Conservation (phyloP, 2,329 filamentous ascomycete genomes). For the Fusarium austroafricanum region DNA sequence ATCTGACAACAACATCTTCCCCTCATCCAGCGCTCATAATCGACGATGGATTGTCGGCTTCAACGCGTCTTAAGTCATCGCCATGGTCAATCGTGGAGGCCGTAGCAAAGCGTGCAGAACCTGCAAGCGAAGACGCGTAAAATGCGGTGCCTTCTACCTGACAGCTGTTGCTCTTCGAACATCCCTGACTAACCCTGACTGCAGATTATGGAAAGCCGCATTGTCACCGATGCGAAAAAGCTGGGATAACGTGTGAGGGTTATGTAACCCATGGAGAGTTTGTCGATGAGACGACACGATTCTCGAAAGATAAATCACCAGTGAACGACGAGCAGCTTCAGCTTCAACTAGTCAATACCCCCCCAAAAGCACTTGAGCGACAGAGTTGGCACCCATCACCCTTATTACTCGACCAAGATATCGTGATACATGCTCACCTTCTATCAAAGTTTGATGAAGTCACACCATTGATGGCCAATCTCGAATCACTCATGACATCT, state of each 20-base stretch:
- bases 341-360: fast-evolving
- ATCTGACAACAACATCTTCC: background rate
- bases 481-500: background rate
- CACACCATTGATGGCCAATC: constrained; percentile 5
- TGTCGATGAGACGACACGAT: constrained; percentile 14
- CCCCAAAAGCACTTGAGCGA: background rate
- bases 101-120: constrained; percentile 28
- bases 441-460: constrained; percentile 13
- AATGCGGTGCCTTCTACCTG: constrained; percentile 16
- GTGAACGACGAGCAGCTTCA: background rate
- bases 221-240: constrained; percentile 18
- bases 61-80: background rate
- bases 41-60: no score
- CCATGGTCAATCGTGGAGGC: constrained; percentile 26
- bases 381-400: fast-evolving
- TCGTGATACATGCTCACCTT: constrained; percentile 10
- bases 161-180: no score
- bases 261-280: constrained; percentile 12
- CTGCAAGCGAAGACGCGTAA: constrained; percentile 27
- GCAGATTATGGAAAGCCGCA: constrained; percentile 19
- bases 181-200: background rate
- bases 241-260: constrained; percentile 2
- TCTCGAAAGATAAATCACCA: background rate
- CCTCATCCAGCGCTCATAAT: background rate
- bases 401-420: background rate